A percentile compares a stretch with the other conserved stretches of the same genome.
Conservation (phyloP, 768 basidiomycete species). For the Phylloporus rhodoxanthus region DNA sequence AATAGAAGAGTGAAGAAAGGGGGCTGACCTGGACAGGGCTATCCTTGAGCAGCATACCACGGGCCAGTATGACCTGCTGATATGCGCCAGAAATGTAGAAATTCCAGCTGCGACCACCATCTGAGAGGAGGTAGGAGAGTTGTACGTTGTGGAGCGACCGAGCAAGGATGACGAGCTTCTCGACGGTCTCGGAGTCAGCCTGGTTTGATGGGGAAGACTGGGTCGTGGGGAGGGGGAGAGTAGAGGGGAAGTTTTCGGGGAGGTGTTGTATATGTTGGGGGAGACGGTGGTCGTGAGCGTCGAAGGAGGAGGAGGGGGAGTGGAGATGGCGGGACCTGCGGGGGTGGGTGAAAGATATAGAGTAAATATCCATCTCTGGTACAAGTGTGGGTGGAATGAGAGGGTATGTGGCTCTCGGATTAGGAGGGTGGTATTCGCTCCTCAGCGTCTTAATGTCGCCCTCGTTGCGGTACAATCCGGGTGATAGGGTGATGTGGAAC, state of each 20-base stretch:
- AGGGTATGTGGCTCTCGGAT: constrained; percentile 19
- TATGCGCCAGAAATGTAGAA: constrained; percentile 88
- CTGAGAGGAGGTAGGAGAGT: constrained; percentile 69
- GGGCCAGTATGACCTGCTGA: constrained; percentile 86
- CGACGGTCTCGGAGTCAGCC: constrained; percentile 67
- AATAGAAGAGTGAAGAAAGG: neutral
- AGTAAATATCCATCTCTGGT: constrained; percentile 82
- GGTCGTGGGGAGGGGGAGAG: constrained; percentile 36
- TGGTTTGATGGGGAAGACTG: constrained; percentile 31
- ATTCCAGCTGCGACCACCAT: constrained; percentile 70
- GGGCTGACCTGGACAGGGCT: constrained; percentile 71
- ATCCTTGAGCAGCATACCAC: constrained; percentile 85
- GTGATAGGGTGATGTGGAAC: neutral
- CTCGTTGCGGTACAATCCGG: constrained; percentile 1
- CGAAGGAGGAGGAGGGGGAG: constrained; percentile 57
- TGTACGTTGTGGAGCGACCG: constrained; percentile 79
- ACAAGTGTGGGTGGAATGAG: neutral
- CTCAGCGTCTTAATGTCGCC: constrained; percentile 13
- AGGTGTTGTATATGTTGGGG: constrained; percentile 35
- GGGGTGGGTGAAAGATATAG: constrained; percentile 89
- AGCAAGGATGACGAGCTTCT: constrained; percentile 73
- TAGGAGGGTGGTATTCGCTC: constrained; percentile 26
- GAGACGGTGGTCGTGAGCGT: constrained; percentile 50
- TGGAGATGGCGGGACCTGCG: constrained; percentile 65
- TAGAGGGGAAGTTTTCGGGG: constrained; percentile 28